Evolutionary conservation across 2,329 filamentous ascomycete species (phyloP).

Genomic region (Cytospora schulzeri): DNA sequence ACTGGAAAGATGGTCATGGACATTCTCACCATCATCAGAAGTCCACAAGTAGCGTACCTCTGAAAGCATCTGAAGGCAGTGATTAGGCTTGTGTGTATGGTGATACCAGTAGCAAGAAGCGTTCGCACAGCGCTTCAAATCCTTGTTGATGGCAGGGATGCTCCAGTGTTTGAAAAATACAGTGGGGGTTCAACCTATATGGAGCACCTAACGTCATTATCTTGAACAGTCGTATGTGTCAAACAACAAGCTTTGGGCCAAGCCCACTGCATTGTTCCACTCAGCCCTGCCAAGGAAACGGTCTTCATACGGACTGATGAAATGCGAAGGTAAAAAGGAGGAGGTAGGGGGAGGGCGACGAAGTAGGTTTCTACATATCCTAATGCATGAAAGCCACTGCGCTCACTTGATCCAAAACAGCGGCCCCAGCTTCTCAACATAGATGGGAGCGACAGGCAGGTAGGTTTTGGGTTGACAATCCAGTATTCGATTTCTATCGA

Average conservation of each 20-base stretch:
- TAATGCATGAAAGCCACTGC: too few species aligned
- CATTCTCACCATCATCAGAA: background rate
- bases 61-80: too few species aligned
- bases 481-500: background rate
- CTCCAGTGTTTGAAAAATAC: background rate
- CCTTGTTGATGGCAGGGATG: background rate
- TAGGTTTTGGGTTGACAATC: background rate
- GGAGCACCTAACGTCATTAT: background rate
- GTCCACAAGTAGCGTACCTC: too few species aligned
- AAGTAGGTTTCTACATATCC: too few species aligned
- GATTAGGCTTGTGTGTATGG: too few species aligned
- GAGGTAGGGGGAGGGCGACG: too few species aligned
- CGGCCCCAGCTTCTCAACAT: background rate
- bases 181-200: background rate
- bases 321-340: too few species aligned
- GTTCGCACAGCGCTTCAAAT: too few species aligned
- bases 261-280: background rate
- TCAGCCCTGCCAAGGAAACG: slow-evolving; percentile 2
- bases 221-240: background rate
- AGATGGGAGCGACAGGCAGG: background rate
- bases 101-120: too few species aligned
- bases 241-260: background rate
- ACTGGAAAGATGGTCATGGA: background rate
- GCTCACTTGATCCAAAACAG: too few species aligned
- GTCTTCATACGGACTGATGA: background rate